phyloP scores from a whole-genome alignment of 2,329 filamentous ascomycete genomes.

The Myriangium duriaei region DNA sequence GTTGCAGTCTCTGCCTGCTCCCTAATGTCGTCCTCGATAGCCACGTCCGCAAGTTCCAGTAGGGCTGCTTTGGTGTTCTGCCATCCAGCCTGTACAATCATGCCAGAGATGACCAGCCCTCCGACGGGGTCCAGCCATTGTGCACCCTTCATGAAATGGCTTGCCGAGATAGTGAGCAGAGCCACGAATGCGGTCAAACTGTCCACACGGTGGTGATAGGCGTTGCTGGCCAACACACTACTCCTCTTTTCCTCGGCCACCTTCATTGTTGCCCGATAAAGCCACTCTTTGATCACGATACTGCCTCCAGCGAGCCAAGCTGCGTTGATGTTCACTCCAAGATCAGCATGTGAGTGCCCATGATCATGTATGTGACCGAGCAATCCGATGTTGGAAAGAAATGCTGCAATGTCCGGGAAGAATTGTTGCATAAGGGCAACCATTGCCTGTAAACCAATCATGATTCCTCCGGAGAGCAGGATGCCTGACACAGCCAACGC shows the following conservation, averaged over 20 bases:
- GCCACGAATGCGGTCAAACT: slow-evolving; percentile 92
- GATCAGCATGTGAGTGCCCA: slow-evolving; percentile 42
- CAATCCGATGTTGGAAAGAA: slow-evolving; percentile 30
- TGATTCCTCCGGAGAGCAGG: slow-evolving; percentile 74
- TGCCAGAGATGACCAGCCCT: slow-evolving; percentile 77
- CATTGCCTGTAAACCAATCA: slow-evolving; percentile 65
- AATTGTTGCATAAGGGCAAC: slow-evolving; percentile 43
- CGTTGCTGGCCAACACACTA: slow-evolving; percentile 89
- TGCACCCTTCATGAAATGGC: slow-evolving; percentile 73
- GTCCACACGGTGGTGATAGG: slow-evolving; percentile 91
- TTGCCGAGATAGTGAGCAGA: slow-evolving; percentile 74
- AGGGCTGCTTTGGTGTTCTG: slow-evolving; percentile 73
- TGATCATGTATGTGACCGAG: slow-evolving; percentile 48
- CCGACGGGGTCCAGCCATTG: slow-evolving; percentile 92
- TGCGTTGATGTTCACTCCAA: slow-evolving; percentile 77
- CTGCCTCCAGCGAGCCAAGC: slow-evolving; percentile 88
- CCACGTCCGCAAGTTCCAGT: slow-evolving; percentile 80
- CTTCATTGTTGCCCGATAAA: slow-evolving; percentile 97
- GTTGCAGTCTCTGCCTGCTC: slow-evolving; percentile 56
- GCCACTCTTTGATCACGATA: slow-evolving; percentile 88
- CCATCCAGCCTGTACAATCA: slow-evolving; percentile 85
- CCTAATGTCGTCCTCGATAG: slow-evolving; percentile 76
- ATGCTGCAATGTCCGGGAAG: slow-evolving; percentile 33
- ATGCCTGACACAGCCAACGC: slow-evolving; percentile 88
- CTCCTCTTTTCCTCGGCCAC: slow-evolving; percentile 88